Evolutionary conservation across 768 basidiomycete genomes (phyloP), one percentile per base, ranked within the genome.

Genomic region (Daedaleopsis sinensis): DNA sequence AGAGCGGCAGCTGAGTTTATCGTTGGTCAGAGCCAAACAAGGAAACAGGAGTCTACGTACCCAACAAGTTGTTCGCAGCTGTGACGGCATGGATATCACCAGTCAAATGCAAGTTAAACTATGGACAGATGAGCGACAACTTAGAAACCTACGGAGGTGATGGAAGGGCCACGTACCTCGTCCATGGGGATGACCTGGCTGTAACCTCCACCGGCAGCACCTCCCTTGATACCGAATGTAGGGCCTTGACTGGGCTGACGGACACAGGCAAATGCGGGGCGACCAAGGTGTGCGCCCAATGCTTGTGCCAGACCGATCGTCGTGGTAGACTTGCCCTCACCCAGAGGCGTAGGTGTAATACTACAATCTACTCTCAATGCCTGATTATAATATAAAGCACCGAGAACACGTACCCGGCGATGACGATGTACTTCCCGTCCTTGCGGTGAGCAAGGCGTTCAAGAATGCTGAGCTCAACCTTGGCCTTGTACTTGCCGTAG

Each of bases 131-230:
- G 15, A 52, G 35, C 15, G 13, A 43, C 48, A 55, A 39, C 4
- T n/a, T 49, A 47, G 8, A 5, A 24, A 16, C 21, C 19, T 37
- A 44, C 37, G 27, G 27, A 32, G 27, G 27, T 32, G 4, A 32
- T 12, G 46, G 16, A 53, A 23, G 39, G 8, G 10, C 2, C 5
- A 24, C 39, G 10, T 12, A 91, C 91, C 79, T 98, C 96, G 70
- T 98, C 96, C 96, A 98, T 98, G 44, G 96, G 96, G 77, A 98
- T 98, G 70, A 99, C 93, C 72, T 97, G 96, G 72, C 93, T 94
- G 79, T 98, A 99, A 55, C 96, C 96, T 62, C 96, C 96, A 43
- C 97, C 96, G 46, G 96, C 96, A 39, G 96, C 96, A 68, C 96
- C 97, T 67, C 96, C 96, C 77, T 99, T 99, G 81, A 99, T 97